Evolutionary conservation across 2,329 filamentous ascomycete genomes (phyloP).

Genomic region (Aotearoamyces nothofagi): DNA sequence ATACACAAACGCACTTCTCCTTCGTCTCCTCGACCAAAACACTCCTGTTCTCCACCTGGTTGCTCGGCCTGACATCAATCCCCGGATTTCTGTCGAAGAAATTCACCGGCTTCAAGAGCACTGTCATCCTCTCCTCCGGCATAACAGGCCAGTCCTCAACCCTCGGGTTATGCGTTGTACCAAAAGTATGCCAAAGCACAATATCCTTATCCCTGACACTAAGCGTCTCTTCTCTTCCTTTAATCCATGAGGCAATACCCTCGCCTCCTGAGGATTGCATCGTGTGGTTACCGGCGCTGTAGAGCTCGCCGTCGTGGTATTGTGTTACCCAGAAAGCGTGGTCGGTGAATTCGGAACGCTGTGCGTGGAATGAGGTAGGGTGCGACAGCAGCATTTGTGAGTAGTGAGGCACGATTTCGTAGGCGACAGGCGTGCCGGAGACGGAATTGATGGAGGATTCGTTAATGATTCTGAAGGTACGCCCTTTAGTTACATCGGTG

Average conservation of each 20-base stretch:
- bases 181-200: conserved; percentile 88
- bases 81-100: conserved; percentile 42
- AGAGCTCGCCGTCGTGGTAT: conserved; percentile 40
- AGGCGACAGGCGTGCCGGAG: conserved; percentile 67
- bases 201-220: conserved; percentile 79
- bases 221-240: conserved; percentile 71
- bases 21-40: too few relatives aligned
- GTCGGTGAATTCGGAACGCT: conserved; percentile 73
- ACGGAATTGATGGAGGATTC: conserved; percentile 68
- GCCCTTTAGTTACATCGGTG: conserved; percentile 24
- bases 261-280: conserved; percentile 16
- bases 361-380: conserved; percentile 72
- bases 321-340: conserved; percentile 82
- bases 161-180: conserved; percentile 73
- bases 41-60: too few relatives aligned
- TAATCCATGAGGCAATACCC: conserved; percentile 45
- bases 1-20: too few relatives aligned
- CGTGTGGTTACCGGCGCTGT: conserved; percentile 19
- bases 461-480: conserved; percentile 79
- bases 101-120: conserved; percentile 47
- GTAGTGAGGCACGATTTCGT: conserved; percentile 78
- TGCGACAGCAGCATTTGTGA: conserved; percentile 69
- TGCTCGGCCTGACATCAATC: conserved; percentile 40
- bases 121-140: conserved; percentile 70
- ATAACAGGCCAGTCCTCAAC: conserved; percentile 88